Evolutionary conservation across 345 rosid species (phyloP).

Genomic region (Salix koriyanagi): DNA sequence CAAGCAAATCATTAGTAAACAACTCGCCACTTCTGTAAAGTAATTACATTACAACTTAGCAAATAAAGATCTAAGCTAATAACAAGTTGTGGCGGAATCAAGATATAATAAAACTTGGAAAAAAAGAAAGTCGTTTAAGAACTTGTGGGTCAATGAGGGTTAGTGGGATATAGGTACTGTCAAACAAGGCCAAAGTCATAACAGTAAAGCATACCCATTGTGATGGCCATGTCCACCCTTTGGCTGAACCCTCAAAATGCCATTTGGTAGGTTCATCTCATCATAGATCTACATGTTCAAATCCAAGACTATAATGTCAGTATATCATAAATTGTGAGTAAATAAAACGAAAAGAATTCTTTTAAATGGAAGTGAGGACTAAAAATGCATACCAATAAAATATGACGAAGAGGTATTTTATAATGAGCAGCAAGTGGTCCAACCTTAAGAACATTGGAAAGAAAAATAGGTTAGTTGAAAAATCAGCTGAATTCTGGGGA

Average conservation of each 20-base stretch:
- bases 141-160: background rate
- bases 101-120: background rate
- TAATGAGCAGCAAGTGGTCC: slow-evolving; percentile 90
- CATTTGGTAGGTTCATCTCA: slow-evolving; percentile 92
- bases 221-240: slow-evolving; percentile 91
- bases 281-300: slow-evolving; percentile 54
- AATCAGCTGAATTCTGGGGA: no score
- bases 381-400: slow-evolving; percentile 52
- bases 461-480: background rate
- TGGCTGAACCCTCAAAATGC: slow-evolving; percentile 73
- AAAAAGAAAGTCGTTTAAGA: background rate
- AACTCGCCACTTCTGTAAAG: background rate
- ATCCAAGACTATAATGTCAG: background rate
- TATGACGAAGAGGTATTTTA: slow-evolving; percentile 84
- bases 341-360: background rate
- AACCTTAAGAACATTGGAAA: slow-evolving; percentile 44
- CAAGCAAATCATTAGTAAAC: background rate
- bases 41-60: background rate
- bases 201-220: slow-evolving; percentile 56
- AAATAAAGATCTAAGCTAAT: background rate
- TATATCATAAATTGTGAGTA: background rate
- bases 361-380: background rate
- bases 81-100: background rate
- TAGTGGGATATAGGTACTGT: background rate
- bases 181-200: background rate